phyloP scores from a whole-genome alignment of 345 rosid species.

The Moricandia arvensis region DNA sequence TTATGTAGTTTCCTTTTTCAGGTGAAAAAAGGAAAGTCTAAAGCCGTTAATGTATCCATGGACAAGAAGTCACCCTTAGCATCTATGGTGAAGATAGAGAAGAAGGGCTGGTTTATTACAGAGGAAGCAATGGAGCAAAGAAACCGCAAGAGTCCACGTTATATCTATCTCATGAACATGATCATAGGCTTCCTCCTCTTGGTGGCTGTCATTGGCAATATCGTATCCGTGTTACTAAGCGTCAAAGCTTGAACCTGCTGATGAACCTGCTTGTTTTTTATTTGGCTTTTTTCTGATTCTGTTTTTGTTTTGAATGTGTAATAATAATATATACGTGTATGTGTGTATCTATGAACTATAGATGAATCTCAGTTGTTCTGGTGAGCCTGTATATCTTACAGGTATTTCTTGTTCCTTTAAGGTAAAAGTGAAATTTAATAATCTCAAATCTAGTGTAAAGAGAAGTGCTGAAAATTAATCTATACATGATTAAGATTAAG shows the following conservation, averaged over 20 bases:
- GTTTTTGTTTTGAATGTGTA: not conserved
- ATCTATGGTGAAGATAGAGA: constrained; percentile 25
- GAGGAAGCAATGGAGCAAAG: too few relatives aligned
- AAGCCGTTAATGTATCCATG: too few relatives aligned
- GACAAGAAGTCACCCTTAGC: too few relatives aligned
- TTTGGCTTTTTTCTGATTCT: too few relatives aligned
- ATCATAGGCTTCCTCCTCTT: constrained; percentile 17
- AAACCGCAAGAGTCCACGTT: not conserved
- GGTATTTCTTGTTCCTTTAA: not conserved
- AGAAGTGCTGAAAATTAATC: not conserved
- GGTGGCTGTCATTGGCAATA: not conserved
- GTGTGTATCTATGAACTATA: too few relatives aligned
- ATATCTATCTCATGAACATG: too few relatives aligned
- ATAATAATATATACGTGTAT: too few relatives aligned
- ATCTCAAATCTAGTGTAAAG: not conserved
- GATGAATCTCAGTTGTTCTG: not conserved
- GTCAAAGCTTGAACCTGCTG: constrained; percentile 2
- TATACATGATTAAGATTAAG: too few relatives aligned
- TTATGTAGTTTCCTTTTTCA: too few relatives aligned
- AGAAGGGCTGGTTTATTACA: constrained; percentile 10
- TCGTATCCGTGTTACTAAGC: not conserved
- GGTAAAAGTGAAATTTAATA: not conserved
- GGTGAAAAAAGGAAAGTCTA: too few relatives aligned
- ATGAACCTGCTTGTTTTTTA: not conserved
- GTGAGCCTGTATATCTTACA: not conserved